Conservation (phyloP, 2,329 filamentous ascomycete species). For the Aspergillus fumigatus region DNA sequence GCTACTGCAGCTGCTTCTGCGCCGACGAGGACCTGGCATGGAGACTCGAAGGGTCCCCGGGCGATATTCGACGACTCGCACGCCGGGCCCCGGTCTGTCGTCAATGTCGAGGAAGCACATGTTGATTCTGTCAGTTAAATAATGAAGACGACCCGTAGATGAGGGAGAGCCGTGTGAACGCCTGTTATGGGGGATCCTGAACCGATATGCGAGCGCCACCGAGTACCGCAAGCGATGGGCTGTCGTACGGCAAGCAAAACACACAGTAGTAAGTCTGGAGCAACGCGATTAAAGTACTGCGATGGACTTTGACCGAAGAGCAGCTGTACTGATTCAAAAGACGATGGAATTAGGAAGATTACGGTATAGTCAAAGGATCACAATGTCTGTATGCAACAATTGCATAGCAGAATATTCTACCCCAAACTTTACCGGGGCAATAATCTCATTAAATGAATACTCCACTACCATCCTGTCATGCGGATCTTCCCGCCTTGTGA, state of each 20-base stretch:
- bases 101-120: conserved; percentile 18
- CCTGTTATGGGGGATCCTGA: background rate
- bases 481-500: background rate
- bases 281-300: too few relatives aligned
- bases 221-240: background rate
- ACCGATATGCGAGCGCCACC: background rate
- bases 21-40: conserved; percentile 3
- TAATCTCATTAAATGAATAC: background rate
- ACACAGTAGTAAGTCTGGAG: too few relatives aligned
- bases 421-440: background rate
- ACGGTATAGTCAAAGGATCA: background rate
- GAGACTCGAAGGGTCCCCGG: conserved; percentile 5
- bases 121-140: too few relatives aligned
- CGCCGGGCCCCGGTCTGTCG: conserved; percentile 6
- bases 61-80: conserved; percentile 11
- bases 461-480: background rate
- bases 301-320: background rate
- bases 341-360: background rate
- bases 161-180: background rate
- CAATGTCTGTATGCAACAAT: background rate
- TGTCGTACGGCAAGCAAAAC: background rate
- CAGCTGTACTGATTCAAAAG: background rate
- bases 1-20: background rate
- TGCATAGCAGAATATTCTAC: background rate
- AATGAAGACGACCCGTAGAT: background rate